Evolutionary conservation across 2,329 filamentous ascomycete species (phyloP).

Genomic region (Ophiostoma ips): DNA sequence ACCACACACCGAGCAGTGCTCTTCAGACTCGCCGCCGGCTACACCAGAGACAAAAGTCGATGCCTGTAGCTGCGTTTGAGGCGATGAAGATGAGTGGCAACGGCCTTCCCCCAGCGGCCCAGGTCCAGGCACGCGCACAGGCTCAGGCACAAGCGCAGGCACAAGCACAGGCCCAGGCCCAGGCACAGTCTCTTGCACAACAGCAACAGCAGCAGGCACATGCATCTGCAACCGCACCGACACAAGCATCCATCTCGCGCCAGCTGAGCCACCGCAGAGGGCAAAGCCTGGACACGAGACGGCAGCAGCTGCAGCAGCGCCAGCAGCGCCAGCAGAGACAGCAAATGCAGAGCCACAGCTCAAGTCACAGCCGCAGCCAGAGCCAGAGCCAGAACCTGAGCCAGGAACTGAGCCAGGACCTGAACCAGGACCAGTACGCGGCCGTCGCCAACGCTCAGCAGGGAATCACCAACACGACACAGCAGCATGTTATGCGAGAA

Average conservation of each 20-base stretch:
- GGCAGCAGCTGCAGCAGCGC: constrained; percentile 34
- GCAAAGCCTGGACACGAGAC: constrained; percentile 66
- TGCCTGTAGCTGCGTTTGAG: constrained; percentile 58
- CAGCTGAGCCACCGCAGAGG: constrained; percentile 58
- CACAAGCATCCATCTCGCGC: constrained; percentile 22
- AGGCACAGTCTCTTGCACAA: not conserved
- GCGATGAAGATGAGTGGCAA: constrained; percentile 46
- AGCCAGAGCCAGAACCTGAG: constrained; percentile 16
- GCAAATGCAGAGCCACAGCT: constrained; percentile 12
- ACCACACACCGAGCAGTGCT: constrained; percentile 33
- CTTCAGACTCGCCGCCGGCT: constrained; percentile 60
- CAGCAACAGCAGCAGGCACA: not conserved
- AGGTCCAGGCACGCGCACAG: constrained; percentile 1
- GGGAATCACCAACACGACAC: constrained; percentile 29
- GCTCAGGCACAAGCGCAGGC: constrained; percentile 1
- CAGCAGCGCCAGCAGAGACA: constrained; percentile 14
- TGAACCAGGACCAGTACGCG: constrained; percentile 18
- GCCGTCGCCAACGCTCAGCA: constrained; percentile 43
- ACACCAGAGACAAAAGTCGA: constrained; percentile 81
- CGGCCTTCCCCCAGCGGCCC: constrained; percentile 41
- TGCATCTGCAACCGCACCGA: constrained; percentile 15
- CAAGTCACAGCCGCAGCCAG: constrained; percentile 20
- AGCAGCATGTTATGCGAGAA: constrained; percentile 70
- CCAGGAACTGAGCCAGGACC: constrained; percentile 18
- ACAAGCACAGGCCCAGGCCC: not conserved